Percentiles rank a stretch among this genome's conserved stretches.
phyloP scores from a whole-genome alignment of 495 filamentous ascomycete genomes.

The Umbilicaria muhlenbergii region DNA sequence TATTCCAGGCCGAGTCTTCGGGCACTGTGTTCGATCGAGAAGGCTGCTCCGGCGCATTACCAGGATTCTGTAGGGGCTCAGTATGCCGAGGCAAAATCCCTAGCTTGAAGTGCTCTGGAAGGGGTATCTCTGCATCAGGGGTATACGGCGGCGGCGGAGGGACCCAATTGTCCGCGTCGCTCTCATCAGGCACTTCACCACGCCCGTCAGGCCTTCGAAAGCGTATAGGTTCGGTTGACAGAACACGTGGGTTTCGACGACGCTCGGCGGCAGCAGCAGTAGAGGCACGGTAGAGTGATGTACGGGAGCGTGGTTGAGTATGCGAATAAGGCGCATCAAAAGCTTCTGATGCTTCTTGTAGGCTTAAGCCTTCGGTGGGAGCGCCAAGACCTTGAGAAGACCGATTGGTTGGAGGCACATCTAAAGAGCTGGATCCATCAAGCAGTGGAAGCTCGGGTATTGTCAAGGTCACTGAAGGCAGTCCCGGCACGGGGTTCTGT shows the following conservation, averaged over 20 bases:
- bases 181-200: conserved; percentile 64
- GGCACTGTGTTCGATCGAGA: conserved; percentile 12
- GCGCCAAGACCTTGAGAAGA: neutral
- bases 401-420: neutral
- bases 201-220: conserved; percentile 43
- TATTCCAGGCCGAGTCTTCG: conserved; percentile 5
- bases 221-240: conserved; percentile 12
- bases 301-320: conserved; percentile 58
- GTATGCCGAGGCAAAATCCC: conserved; percentile 12
- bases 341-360: conserved; percentile 14
- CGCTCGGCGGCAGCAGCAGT: conserved; percentile 61
- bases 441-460: neutral
- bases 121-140: conserved; percentile 44
- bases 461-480: conserved; percentile 5
- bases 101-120: conserved; percentile 35
- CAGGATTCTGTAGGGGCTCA: conserved; percentile 1
- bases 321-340: conserved; percentile 62
- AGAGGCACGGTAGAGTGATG: conserved; percentile 61
- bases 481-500: conserved; percentile 7
- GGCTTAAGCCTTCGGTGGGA: conserved; percentile 7
- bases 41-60: conserved; percentile 2
- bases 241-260: conserved; percentile 36
- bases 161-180: conserved; percentile 85
- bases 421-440: neutral
- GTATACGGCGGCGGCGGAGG: conserved; percentile 84